Percentiles rank a stretch among this genome's conserved stretches.
Evolutionary conservation across 2,329 filamentous ascomycete species (phyloP).

Genomic region (Aspergillus sp.): DNA sequence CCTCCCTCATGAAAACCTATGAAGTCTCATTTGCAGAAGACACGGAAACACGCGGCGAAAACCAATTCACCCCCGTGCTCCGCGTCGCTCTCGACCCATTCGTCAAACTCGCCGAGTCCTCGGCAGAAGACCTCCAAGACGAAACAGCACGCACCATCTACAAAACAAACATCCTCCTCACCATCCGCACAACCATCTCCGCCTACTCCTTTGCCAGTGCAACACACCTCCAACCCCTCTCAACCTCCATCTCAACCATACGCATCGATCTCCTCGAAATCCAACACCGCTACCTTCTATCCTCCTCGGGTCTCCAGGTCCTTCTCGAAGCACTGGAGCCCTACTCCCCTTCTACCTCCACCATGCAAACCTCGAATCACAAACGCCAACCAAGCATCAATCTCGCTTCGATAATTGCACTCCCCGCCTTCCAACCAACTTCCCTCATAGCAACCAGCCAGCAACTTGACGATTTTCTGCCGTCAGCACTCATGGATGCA

Average conservation of each 20-base stretch:
- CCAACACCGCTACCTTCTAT: conserved; percentile 66
- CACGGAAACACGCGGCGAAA: conserved; percentile 50
- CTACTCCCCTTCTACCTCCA: conserved; percentile 20
- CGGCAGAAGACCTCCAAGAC: conserved; percentile 36
- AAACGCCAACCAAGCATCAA: conserved; percentile 34
- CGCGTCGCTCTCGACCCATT: conserved; percentile 80
- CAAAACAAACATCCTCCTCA: conserved; percentile 42
- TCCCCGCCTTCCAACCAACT: conserved; percentile 54
- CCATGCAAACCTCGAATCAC: conserved; percentile 1
- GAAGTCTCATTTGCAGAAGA: conserved; percentile 63
- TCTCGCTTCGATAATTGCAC: conserved; percentile 48
- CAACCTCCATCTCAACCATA: conserved; percentile 42
- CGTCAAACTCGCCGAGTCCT: conserved; percentile 57
- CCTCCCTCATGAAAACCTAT: conserved; percentile 74
- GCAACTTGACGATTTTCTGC: conserved; percentile 79
- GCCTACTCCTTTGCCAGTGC: conserved; percentile 56
- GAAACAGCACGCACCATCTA: conserved; percentile 43
- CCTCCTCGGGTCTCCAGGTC: conserved; percentile 63
- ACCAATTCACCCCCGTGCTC: conserved; percentile 68
- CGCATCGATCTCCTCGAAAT: conserved; percentile 53
- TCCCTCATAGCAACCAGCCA: conserved; percentile 64
- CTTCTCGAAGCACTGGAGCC: conserved; percentile 54
- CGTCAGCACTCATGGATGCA: conserved; percentile 87
- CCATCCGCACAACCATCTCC: conserved; percentile 31
- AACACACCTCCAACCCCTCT: conserved; percentile 52